A percentile compares a stretch with the other conserved stretches of the same genome.
Evolutionary conservation across 116 monocot species (phyloP).

Genomic region (Phalaenopsis hybrid): DNA sequence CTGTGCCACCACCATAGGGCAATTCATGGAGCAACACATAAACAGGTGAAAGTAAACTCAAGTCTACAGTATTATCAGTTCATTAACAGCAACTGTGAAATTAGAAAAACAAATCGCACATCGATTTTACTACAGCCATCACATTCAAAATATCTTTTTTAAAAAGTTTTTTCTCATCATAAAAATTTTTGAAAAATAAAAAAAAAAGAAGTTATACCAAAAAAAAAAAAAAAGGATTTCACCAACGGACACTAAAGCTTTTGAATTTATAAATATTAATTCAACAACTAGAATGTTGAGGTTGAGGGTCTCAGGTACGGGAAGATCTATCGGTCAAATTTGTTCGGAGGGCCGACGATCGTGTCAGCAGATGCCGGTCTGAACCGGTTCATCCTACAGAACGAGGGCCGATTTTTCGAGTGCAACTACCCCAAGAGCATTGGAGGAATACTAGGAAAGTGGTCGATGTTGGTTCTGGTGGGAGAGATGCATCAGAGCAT

Average conservation of each 20-base stretch:
- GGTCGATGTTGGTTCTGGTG: constrained; percentile 81
- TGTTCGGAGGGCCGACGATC: constrained; percentile 77
- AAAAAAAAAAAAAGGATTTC: no score
- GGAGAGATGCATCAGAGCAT: constrained; percentile 81
- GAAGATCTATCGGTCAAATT: constrained; percentile 62
- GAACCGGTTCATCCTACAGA: constrained; percentile 78
- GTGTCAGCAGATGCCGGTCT: constrained; percentile 74
- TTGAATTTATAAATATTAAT: no score
- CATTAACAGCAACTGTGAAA: neutral
- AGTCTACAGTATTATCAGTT: neutral
- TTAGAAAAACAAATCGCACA: no score
- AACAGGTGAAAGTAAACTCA: constrained; percentile 25
- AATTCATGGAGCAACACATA: constrained; percentile 50
- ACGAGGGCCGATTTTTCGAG: constrained; percentile 80
- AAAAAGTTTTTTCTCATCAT: no score
- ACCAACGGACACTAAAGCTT: no score
- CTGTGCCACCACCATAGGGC: constrained; percentile 34
- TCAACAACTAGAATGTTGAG: neutral
- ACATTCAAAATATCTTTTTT: no score
- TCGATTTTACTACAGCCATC: no score
- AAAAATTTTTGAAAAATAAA: no score
- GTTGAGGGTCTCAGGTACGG: constrained; percentile 39
- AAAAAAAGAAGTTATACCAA: no score
- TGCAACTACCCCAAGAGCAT: constrained; percentile 85
- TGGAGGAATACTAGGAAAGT: constrained; percentile 73